Evolutionary conservation across 2,329 filamentous ascomycete genomes (phyloP).

Genomic region (Colletotrichum chlorophyti): DNA sequence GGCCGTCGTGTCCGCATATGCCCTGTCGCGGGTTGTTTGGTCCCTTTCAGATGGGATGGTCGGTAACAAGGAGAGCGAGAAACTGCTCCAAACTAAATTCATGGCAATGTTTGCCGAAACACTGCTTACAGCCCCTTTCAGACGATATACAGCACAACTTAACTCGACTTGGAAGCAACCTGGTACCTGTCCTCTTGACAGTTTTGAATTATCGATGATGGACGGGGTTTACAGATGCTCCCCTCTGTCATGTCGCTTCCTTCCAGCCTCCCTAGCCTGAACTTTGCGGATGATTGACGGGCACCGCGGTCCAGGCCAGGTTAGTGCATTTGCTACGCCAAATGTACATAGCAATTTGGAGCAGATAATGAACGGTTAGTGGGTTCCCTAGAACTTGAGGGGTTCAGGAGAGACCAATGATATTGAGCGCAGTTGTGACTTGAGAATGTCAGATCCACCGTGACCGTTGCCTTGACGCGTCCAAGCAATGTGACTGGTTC

Average conservation of each 20-base stretch:
- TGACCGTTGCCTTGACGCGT: background rate
- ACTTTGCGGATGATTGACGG: slow-evolving; percentile 15
- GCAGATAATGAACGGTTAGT: slow-evolving; percentile 14
- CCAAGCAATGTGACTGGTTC: slow-evolving; percentile 10
- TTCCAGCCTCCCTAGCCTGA: slow-evolving; percentile 12
- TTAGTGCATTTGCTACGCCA: slow-evolving; percentile 1
- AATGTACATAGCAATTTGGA: background rate
- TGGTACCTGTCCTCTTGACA: too few relatives aligned
- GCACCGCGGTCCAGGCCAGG: slow-evolving; percentile 4
- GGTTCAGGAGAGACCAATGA: background rate
- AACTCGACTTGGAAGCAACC: too few relatives aligned
- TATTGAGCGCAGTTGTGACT: slow-evolving; percentile 4
- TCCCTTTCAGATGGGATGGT: too few relatives aligned
- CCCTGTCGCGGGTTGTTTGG: too few relatives aligned
- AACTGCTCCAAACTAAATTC: too few relatives aligned
- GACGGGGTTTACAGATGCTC: background rate
- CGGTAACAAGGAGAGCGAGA: too few relatives aligned
- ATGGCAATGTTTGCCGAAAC: too few relatives aligned
- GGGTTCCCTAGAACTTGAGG: background rate
- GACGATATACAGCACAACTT: too few relatives aligned
- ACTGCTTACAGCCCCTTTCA: too few relatives aligned
- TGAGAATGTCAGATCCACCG: slow-evolving; percentile 5
- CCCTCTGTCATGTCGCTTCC: too few relatives aligned
- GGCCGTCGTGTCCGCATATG: too few relatives aligned
- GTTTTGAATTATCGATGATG: too few relatives aligned